Base-by-base conservation (phyloP, 2,329 filamentous ascomycete genomes). In the Blastomyces emzantsi region DNA sequence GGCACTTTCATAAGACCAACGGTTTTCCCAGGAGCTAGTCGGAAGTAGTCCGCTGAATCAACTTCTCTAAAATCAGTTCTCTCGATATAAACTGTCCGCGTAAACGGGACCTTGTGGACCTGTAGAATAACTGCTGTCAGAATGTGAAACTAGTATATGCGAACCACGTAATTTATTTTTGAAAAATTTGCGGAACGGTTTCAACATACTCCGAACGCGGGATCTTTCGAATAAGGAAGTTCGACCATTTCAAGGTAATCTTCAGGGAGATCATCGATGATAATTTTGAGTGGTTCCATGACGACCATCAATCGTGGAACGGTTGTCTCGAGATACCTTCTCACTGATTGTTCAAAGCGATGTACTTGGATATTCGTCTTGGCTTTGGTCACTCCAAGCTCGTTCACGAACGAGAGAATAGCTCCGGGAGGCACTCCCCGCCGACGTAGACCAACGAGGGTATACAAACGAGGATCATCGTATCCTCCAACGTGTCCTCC, bases 391-490 rank as follows among this genome's bases (percentile, higher is more conserved):
- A 97, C 92, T 41, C 92, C 93, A 25, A 97, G 85, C 75, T 96
- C 92, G 69, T 91, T 90, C 64, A 97, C 87, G 70, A 97, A 97
- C 62, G 90, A 88, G 64, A 96, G 84, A 65, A 97, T 89, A 1
- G 92, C 92, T 30, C 90, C 90, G 0, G 93, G 91, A 0, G 93
- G 93, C 0, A 97, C 85, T 73, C 93, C 93, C 64, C 92, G 85
- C 61, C 93, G 85, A 62, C 90, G 87, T 60, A 97, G 84, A 1
- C 85, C 91, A 65, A 93, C 91, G 22, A 97, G 80, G 0, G 92
- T 96, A 78, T 90, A 96, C 5, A 97, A 81, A 43, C 93, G 85
- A 13, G 93, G 93, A 70, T 97, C 93, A 69, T 97, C 90, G 91
- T 92, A 97, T 62, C 85, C 90, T 47, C 89, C 85, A 8, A 97